Conservation (phyloP, 192 early-diverging fungal genomes). For the Rhizoclosmatium sp. region DNA sequence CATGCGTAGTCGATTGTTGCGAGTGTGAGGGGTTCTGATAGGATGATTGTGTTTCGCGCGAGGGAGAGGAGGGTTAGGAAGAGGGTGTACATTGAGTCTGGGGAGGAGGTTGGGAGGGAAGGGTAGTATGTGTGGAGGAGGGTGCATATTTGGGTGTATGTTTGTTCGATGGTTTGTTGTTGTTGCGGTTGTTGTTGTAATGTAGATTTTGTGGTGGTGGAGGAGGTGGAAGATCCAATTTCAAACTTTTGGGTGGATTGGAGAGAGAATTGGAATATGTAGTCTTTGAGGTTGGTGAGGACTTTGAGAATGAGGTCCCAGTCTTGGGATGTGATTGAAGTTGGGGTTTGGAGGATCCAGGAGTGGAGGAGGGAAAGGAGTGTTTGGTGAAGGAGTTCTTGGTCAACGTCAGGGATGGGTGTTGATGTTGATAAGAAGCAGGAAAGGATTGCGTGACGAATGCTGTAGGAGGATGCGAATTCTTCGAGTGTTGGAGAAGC, state of each 20-base stretch:
- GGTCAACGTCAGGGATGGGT: background rate
- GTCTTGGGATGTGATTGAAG: background rate
- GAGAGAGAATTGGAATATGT: background rate
- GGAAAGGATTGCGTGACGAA: background rate
- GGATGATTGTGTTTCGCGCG: background rate
- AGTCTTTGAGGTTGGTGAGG: background rate
- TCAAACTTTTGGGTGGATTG: constrained; percentile 17
- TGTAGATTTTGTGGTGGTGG: background rate
- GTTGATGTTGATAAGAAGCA: background rate
- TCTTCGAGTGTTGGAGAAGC: background rate
- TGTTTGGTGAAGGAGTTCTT: background rate
- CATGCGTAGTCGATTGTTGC: constrained; percentile 5
- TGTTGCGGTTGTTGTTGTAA: background rate
- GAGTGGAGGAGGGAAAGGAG: background rate
- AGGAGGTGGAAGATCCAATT: background rate
- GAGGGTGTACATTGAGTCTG: background rate
- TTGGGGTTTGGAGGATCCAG: background rate
- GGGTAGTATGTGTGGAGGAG: background rate
- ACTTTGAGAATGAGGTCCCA: constrained; percentile 7
- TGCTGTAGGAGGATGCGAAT: background rate
- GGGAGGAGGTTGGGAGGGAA: background rate
- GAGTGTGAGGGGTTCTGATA: background rate
- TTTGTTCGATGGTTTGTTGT: background rate
- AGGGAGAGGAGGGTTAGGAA: background rate
- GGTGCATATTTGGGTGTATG: constrained; percentile 4